Base-by-base conservation (phyloP, 352 stramenopile species). In the Aphanomyces euteiches region DNA sequence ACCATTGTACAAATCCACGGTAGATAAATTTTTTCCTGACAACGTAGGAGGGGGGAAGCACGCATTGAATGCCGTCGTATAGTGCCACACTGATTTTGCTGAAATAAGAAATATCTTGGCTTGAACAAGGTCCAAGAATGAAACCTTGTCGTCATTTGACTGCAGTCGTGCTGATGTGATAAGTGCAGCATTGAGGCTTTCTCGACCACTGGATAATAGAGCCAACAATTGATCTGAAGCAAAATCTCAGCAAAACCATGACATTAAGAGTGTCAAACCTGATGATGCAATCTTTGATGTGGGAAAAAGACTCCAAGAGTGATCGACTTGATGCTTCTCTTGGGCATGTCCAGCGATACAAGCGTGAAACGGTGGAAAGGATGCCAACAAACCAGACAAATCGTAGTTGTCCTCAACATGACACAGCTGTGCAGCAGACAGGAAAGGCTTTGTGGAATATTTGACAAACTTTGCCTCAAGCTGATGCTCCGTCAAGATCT, bases 391-490 rank as follows among this genome's bases (percentile, higher is more conserved):
- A 12, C 5, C 6, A n/a, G 54, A 19, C 21, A 63, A 3, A 7
- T 70, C 64, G 8, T 21, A 21, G 19, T 12, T 56, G 5, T 28
- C 28, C 28, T 28, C 28, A 28, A 28, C 28, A 28, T 28, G 28
- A 28, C 28, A 54, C 15, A 41, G 17, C 19, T 57, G 41, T 3
- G 60, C 60, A 15, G 40, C 60, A 17, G 47, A 12, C 13, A 17
- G 15, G 34, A 67, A 67, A n/a, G 50, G 38, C 41, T 54, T 67
- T 10, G 38, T 41, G 8, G 47, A 56, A 41, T 67, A 67, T 8
- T 67, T 41, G 45, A 36, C 10, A 37, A 37, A 67, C 3, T 54
- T 19, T 41, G 54, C 60, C 8, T 67, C 15, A 17, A 67, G n/a
- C n/a, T 67, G 60, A 28, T 37, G 7, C 21, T 56, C 63, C 19